A percentile compares a stretch with the other conserved stretches of the same genome.
These are phyloP conservation scores for Xylaria bambusicola DNA, from an alignment of 495 filamentous ascomycete species.

Conservation along the genomic window DNA sequence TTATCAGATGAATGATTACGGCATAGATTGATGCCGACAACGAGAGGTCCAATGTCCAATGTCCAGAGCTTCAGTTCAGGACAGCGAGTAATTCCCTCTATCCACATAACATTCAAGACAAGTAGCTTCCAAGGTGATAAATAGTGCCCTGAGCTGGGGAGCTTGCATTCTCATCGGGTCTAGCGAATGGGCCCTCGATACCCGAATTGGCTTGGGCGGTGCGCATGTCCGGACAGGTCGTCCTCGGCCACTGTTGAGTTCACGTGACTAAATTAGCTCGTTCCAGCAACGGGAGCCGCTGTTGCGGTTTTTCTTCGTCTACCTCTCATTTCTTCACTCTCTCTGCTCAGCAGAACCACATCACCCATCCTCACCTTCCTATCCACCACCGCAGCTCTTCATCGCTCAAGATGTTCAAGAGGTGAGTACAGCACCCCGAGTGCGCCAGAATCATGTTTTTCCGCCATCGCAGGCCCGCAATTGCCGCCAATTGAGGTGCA, in stretches of 20 bases:
- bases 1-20: no score
- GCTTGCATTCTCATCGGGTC: neutral
- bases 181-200: neutral
- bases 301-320: constrained; percentile 33
- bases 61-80: no score
- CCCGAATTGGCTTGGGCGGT: constrained; percentile 11
- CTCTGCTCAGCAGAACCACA: constrained; percentile 34
- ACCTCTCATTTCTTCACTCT: constrained; percentile 33
- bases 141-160: no score
- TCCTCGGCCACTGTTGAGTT: constrained; percentile 1
- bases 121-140: no score
- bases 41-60: no score
- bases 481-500: constrained; percentile 31
- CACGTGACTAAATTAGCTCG: constrained; percentile 21
- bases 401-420: constrained; percentile 84
- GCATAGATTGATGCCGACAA: no score
- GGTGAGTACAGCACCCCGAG: constrained; percentile 55
- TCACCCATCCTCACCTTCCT: constrained; percentile 45
- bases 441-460: constrained; percentile 2
- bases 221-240: constrained; percentile 2
- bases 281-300: constrained; percentile 11
- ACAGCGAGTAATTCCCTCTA: no score
- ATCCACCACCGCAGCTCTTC: constrained; percentile 50
- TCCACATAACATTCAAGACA: no score
- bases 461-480: neutral